Base-by-base conservation (phyloP, 2,329 filamentous ascomycete genomes). In the Colletotrichum spaethianum region DNA sequence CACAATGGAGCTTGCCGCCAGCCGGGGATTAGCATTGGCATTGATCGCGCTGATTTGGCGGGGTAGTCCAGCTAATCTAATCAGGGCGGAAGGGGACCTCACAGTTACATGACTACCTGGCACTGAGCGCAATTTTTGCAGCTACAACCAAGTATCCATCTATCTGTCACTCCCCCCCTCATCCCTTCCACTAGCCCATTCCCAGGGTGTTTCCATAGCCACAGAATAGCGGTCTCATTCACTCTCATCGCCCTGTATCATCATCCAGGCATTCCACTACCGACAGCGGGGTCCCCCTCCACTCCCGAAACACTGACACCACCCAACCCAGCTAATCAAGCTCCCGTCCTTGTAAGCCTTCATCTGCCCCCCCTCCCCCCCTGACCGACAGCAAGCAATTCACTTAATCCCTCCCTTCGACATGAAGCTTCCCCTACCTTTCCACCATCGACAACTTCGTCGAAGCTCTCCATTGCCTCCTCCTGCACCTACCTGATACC, bases 321-420 rank as follows among this genome's bases (percentile, higher is more conserved):
- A 70, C 63, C 63, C 38, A 53, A 42, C 48, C 44, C 52, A 72
- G 52, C 59, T 72, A 63, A 59, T 63, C 53, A 63, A 72, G 69
- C 69, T 72, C 69, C 59, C 59, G 64, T 69, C 69, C 69, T 69
- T 69, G 69, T 72, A 72, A 72, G 69, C 69, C 69, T 72, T 63
- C 69, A 63, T 69, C 28, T 62, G n/a, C 38, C 65, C 59, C 53
- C 53, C 67, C 44, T 42, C 65, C 36, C 48, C 65, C 48, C 42
- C 69, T 69, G 59, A 64, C 55, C 23, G 38, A 33, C 16, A 63
- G 59, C 44, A 70, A 53, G 57, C 65, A 60, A 56, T 64, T 72
- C 70, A 63, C 59, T 52, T 59, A 69, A 31, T 46, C 14, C 20
- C 44, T 36, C 57, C 36, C 26, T 46, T 40, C 69, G 33, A 20